These are phyloP conservation scores for Dactylonectria macrodidyma DNA, from an alignment of 2,329 filamentous ascomycete species.

Conservation along the genomic window DNA sequence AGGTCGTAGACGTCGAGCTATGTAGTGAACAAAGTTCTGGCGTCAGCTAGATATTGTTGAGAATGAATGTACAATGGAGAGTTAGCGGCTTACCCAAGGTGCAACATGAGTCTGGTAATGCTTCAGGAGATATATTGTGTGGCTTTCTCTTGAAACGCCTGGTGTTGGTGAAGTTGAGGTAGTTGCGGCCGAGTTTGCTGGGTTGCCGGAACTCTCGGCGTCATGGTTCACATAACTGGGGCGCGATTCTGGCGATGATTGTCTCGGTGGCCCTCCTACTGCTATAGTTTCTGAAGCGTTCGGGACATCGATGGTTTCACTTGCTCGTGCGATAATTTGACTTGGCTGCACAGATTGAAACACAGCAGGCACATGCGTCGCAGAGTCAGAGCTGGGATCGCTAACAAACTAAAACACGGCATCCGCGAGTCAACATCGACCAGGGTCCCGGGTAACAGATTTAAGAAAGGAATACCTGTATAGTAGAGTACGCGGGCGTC, in stretches of 20 bases:
- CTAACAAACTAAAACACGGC: neutral
- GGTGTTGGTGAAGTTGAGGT: neutral
- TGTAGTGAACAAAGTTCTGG: neutral
- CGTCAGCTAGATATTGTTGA: neutral
- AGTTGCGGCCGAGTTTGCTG: neutral
- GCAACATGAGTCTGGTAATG: neutral
- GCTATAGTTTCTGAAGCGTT: neutral
- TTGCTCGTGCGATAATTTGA: no score
- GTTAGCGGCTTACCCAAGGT: neutral
- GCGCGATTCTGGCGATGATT: neutral
- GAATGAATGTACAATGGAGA: neutral
- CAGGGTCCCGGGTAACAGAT: neutral
- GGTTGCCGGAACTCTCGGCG: neutral
- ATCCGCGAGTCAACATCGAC: neutral
- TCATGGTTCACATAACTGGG: neutral
- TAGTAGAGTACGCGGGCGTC: neutral
- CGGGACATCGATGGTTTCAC: no score
- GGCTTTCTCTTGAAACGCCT: no score
- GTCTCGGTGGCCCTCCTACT: neutral
- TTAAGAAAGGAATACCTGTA: neutral
- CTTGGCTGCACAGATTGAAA: no score
- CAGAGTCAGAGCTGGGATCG: neutral
- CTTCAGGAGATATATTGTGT: neutral
- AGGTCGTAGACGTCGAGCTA: neutral
- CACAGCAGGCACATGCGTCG: no score